These are phyloP conservation scores for Rhodotorula kratochvilovae DNA, from an alignment of 768 basidiomycete genomes.

Conservation along the genomic window DNA sequence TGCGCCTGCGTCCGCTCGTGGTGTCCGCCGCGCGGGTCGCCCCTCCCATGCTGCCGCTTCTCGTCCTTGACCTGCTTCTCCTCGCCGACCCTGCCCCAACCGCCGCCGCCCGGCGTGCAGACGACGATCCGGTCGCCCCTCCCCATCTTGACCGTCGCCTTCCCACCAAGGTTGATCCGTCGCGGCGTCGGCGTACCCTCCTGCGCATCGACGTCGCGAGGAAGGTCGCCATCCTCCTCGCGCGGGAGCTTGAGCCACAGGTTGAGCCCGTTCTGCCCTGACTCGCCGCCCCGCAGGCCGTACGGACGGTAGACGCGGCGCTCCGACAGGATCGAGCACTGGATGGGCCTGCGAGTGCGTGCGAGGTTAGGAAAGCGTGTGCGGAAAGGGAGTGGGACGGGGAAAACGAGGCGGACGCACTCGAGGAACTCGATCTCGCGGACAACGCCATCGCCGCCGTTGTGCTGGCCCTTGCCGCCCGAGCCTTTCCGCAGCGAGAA, in stretches of 20 bases:
- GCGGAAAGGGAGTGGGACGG: not conserved
- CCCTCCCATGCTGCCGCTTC: not conserved
- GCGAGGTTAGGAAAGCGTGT: not conserved
- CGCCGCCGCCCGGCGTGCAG: conserved; percentile 87
- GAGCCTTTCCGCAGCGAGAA: conserved; percentile 51
- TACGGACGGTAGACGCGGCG: conserved; percentile 79
- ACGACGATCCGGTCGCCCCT: conserved; percentile 75
- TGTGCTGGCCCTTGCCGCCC: conserved; percentile 46
- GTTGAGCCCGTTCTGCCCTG: conserved; percentile 69
- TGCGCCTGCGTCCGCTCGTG: conserved; percentile 13
- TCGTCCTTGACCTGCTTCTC: not conserved
- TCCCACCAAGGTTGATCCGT: conserved; percentile 84
- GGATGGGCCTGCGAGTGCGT: conserved; percentile 55
- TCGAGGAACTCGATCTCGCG: conserved; percentile 73
- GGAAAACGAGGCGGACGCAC: not conserved
- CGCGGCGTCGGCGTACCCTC: conserved; percentile 44
- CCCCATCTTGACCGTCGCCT: conserved; percentile 77
- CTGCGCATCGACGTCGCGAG: conserved; percentile 41
- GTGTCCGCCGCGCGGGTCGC: conserved; percentile 9
- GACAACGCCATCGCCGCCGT: conserved; percentile 77
- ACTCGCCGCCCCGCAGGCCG: conserved; percentile 73
- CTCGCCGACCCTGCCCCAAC: conserved; percentile 60
- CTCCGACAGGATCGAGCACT: conserved; percentile 85
- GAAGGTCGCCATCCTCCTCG: conserved; percentile 54
- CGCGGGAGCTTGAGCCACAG: conserved; percentile 61